Evolutionary conservation across 306 rosid species (phyloP).

Genomic region (Fragaria iinumae): DNA sequence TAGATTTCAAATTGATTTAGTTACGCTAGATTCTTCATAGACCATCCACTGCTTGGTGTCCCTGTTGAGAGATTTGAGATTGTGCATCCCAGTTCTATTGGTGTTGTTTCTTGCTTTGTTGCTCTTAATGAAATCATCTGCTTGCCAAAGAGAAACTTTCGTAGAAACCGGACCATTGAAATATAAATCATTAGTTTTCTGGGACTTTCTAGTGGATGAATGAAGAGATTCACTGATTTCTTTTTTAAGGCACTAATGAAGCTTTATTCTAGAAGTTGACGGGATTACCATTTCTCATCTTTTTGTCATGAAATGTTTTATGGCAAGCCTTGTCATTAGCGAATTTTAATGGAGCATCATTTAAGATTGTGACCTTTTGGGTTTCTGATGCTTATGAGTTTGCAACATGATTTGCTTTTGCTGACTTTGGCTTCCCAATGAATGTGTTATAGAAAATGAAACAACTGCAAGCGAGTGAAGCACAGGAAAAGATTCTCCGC

Average conservation of each 20-base stretch:
- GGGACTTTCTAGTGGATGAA: not conserved
- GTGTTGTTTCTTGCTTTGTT: not conserved
- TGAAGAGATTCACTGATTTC: too few relatives aligned
- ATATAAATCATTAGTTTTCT: not conserved
- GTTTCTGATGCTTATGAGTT: not conserved
- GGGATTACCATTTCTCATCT: not conserved
- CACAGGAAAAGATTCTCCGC: slow-evolving; percentile 62
- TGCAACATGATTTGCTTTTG: not conserved
- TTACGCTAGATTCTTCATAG: not conserved
- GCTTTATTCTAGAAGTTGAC: not conserved
- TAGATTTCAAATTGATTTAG: not conserved
- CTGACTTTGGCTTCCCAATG: slow-evolving; percentile 21
- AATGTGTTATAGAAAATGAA: slow-evolving; percentile 62
- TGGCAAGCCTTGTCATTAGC: too few relatives aligned
- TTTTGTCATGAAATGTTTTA: not conserved
- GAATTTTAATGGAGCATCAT: not conserved
- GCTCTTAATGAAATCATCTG: not conserved
- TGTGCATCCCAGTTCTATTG: not conserved
- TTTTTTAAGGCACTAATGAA: not conserved
- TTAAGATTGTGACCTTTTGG: not conserved
- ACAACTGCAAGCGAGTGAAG: slow-evolving; percentile 59
- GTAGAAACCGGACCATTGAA: not conserved
- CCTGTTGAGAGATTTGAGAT: not conserved
- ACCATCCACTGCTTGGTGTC: not conserved
- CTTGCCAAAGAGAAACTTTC: not conserved